Base-by-base conservation (phyloP, 176 grass and related monocot species). In the Elaeis guineensis region DNA sequence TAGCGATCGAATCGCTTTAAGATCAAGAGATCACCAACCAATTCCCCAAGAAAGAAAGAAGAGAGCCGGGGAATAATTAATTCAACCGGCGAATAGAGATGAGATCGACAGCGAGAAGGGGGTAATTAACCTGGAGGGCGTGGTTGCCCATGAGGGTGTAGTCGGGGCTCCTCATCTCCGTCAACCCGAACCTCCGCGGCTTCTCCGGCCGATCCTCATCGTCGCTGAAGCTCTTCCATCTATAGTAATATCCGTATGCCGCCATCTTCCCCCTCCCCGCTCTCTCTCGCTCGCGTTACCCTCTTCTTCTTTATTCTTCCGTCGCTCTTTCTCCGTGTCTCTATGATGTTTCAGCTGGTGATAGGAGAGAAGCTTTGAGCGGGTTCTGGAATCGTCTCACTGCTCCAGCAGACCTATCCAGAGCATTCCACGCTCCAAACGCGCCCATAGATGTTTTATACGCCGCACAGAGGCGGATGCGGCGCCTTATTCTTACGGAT, bases 181-280 rank as follows among this genome's bases (percentile, higher is more conserved):
- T 98, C 65, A 98, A 75, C 25, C 87, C 93, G 53, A 89, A 98
- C 55, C 28, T 65, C 18, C 87, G 87, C 19, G 93, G 93, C 81
- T 98, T 98, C 81, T 98, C 93, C 67, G 84, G 81, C 66, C 87
- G 65, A 59, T 92, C 93, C 21, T 90, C 86, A 19, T 96, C 83
- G 49, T 73, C 82, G 25, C 28, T 70, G 67, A 75, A 78, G 82
- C 69, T 51, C 77, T 78, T 58, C 70, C 92, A 59, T 29, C 35
- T 69, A 59, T 52, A 77, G 68, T 39, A 84, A 59, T 79, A 74
- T 11, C 25, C 16, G 71, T 68, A 79, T 22, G 35, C 35, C 8
- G 35, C 35, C 35, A 44, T 44, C 0, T 6, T 63, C 59, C 66
- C 44, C 49, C 71, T 75, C 90, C 55, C 28, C 28, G 5, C 28